Evolutionary conservation across 2,329 filamentous ascomycete genomes (phyloP), one percentile per base, ranked within the genome.

Genomic region (Chrysoporthe puriensis): DNA sequence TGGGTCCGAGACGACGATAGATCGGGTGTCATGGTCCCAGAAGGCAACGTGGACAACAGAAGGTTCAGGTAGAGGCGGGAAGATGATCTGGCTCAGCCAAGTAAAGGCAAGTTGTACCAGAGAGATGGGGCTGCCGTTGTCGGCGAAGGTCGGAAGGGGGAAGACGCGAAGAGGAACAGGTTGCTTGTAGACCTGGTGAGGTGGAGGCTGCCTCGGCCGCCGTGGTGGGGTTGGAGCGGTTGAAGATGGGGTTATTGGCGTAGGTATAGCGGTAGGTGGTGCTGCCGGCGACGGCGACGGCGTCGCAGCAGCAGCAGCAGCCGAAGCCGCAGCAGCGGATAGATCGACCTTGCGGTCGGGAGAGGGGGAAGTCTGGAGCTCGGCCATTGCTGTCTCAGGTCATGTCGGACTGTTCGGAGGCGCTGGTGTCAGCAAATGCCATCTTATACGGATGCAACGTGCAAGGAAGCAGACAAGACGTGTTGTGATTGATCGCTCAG

Each of bases 101-200:
- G 90, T 88, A 75, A 91, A 91, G 52, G 89, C 86, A 72, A 97
- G 85, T 74, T 94, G 91, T 71, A 97, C 82, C 48, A 97, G 81
- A 48, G 95, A 98, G 57, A 98, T 79, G 56, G 96, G 96, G 77
- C 98, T 97, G 79, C 92, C 93, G 64, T 95, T 95, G 79, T 92
- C 93, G 64, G 95, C 95, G 77, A 99, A 92, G 60, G 88, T 87
- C 48, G 96, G 96, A 11, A 98, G 84, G 34, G 95, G 94, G 76
- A 95, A 92, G 6, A 92, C 90, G 71, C 89, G 87, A 70, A 98
- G 81, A 36, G 96, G 96, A 6, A 92, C 86, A 65, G 94, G 92
- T 67, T 93, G 88, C 62, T 88, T 86, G 80, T 99, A 96, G 64
- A 97, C 90, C 77, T 94, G 84, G 77, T 89, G 89, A 63, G 90